phyloP scores from a whole-genome alignment of 2,329 filamentous ascomycete species.

The Botrytis hyacinthi region DNA sequence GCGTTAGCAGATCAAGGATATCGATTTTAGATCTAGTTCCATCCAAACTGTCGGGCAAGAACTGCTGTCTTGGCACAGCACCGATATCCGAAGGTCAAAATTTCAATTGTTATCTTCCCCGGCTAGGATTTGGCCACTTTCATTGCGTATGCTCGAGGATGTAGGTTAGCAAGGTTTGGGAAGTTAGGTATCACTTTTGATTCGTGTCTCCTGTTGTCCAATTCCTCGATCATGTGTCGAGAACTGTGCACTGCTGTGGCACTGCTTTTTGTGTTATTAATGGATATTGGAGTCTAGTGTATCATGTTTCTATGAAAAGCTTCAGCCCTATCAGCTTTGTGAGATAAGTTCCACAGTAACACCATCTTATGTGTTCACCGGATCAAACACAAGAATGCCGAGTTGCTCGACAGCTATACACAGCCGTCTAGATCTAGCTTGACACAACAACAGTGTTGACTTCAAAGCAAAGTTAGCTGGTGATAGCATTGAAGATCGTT shows the following conservation, averaged over 20 bases:
- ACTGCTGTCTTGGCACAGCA: background rate
- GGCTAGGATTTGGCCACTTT: background rate
- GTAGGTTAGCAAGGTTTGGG: background rate
- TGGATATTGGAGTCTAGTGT: background rate
- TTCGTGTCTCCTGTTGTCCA: background rate
- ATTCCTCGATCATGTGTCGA: background rate
- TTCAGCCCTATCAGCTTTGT: constrained; percentile 10
- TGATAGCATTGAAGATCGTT: background rate
- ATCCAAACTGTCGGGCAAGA: constrained; percentile 9
- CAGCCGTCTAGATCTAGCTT: too few relatives aligned
- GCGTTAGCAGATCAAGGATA: background rate
- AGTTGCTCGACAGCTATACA: background rate
- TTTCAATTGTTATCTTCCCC: background rate
- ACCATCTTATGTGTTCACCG: background rate
- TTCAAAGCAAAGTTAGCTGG: background rate
- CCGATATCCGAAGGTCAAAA: background rate
- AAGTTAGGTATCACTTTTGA: background rate
- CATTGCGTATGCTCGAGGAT: background rate
- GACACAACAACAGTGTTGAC: background rate
- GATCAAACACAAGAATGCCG: background rate
- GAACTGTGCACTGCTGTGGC: background rate
- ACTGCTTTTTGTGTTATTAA: background rate
- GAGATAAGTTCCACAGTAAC: background rate
- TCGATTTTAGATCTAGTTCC: background rate
- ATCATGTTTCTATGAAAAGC: constrained; percentile 2